Evolutionary conservation across 176 grass and related monocot genomes (phyloP), one percentile per base, ranked within the genome.

Genomic region (Zoysia japonica): DNA sequence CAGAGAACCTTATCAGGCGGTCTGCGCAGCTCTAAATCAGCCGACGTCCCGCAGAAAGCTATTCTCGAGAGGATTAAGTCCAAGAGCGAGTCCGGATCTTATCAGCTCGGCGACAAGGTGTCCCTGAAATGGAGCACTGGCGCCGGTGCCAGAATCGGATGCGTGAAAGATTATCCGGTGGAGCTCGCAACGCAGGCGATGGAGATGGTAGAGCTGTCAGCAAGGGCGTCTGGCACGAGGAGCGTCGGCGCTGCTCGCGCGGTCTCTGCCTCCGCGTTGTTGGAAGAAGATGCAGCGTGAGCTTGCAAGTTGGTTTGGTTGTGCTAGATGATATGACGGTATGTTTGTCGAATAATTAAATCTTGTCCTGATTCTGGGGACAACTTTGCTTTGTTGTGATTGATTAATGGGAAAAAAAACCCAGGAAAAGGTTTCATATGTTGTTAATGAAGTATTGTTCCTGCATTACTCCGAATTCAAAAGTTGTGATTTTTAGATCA

Each of bases 111-210:
- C 13, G 81, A 91, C 71, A 85, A 82, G 66, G 49, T 98, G 17
- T 98, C 95, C 28, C 60, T 84, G 62, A 94, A 94, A 62, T 98
- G 95, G 95, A 92, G 80, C 78, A 94, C 80, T 9, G 92, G 95
- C 74, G 75, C 48, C 60, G 95, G 95, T 77, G 91, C 95, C 4
- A 93, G 95, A 65, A 98, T 98, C 54, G 95, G 92, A 65, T 98
- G 95, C n/a, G 87, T 94, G 38, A 87, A 83, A 10, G 95, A 98
- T 61, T 94, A 90, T 44, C 95, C 92, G 16, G 42, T 87, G 59
- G 78, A 94, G 80, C 85, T 97, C 44, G 89, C 87, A 73, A 63
- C 65, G 42, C 89, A 92, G 63, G 95, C 91, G 2, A 78, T 97
- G 12, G 87, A 97, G 87, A 94, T 94, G 70, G 84, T 91, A 11